A percentile compares a stretch with the other conserved stretches of the same genome.
These are phyloP conservation scores for Hypericum perforatum DNA, from an alignment of 345 rosid species.

Conservation along the genomic window DNA sequence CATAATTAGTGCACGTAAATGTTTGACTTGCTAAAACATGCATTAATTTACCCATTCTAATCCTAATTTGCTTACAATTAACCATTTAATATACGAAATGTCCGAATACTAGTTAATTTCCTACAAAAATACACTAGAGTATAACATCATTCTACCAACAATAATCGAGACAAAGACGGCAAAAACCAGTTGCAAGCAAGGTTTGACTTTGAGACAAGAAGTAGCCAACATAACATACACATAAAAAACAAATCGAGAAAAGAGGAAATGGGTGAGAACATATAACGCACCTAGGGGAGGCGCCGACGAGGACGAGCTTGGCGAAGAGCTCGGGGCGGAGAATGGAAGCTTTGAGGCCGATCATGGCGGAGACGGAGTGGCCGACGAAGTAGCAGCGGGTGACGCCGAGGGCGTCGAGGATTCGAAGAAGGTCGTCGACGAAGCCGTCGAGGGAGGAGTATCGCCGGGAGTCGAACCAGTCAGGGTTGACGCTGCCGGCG, in stretches of 20 bases:
- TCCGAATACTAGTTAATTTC: too few relatives aligned
- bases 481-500: conserved; percentile 85
- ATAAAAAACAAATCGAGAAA: background rate
- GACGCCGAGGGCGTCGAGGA: conserved; percentile 57
- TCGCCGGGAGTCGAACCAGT: conserved; percentile 46
- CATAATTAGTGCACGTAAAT: too few relatives aligned
- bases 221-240: too few relatives aligned
- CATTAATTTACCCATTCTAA: too few relatives aligned
- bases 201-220: background rate
- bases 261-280: too few relatives aligned
- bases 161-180: too few relatives aligned
- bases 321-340: conserved; percentile 73
- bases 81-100: too few relatives aligned
- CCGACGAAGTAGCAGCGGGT: conserved; percentile 59
- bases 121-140: too few relatives aligned
- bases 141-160: too few relatives aligned
- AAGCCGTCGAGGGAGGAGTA: conserved; percentile 65
- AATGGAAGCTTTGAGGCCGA: conserved; percentile 71
- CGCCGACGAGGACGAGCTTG: conserved; percentile 66
- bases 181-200: background rate
- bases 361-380: conserved; percentile 87
- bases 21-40: too few relatives aligned
- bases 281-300: conserved; percentile 51
- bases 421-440: conserved; percentile 68
- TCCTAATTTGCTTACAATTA: too few relatives aligned